A percentile compares a stretch with the other conserved stretches of the same genome.
Evolutionary conservation across 768 basidiomycete species (phyloP).

Genomic region (Sporobolomyces roseus): DNA sequence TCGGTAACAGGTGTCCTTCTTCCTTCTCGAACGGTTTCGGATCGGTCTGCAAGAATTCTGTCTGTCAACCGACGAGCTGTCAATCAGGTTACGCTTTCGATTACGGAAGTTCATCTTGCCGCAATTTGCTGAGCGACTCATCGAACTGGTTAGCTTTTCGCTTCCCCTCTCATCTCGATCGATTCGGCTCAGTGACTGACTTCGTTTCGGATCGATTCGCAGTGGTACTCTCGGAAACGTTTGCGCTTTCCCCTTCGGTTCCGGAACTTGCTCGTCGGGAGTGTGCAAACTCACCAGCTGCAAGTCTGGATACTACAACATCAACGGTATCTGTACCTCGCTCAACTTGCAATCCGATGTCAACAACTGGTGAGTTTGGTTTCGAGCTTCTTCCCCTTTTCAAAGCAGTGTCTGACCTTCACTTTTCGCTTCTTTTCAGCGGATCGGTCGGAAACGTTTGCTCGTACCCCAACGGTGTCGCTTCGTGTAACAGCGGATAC

Average conservation of each 20-base stretch:
- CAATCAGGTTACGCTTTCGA: conserved; percentile 27
- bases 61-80: conserved; percentile 29
- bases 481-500: conserved; percentile 7
- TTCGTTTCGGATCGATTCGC: too few relatives aligned
- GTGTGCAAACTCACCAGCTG: conserved; percentile 20
- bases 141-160: conserved; percentile 30
- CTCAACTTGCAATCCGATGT: conserved; percentile 15
- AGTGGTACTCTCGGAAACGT: conserved; percentile 18
- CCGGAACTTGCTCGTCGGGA: conserved; percentile 20
- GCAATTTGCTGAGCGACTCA: conserved; percentile 6
- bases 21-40: conserved; percentile 29
- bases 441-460: conserved; percentile 28
- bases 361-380: conserved; percentile 26
- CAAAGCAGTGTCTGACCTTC: neutral
- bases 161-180: neutral
- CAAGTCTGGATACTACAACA: conserved; percentile 19
- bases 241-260: conserved; percentile 15
- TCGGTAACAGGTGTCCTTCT: conserved; percentile 25
- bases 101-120: conserved; percentile 14
- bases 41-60: conserved; percentile 14
- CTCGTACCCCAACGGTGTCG: conserved; percentile 23
- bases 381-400: neutral
- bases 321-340: conserved; percentile 26
- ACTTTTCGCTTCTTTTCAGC: neutral
- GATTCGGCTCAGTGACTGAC: neutral